Percentiles rank a stretch among this genome's conserved stretches.
phyloP scores from a whole-genome alignment of 2,329 filamentous ascomycete genomes.

The Sporothrix mexicana region DNA sequence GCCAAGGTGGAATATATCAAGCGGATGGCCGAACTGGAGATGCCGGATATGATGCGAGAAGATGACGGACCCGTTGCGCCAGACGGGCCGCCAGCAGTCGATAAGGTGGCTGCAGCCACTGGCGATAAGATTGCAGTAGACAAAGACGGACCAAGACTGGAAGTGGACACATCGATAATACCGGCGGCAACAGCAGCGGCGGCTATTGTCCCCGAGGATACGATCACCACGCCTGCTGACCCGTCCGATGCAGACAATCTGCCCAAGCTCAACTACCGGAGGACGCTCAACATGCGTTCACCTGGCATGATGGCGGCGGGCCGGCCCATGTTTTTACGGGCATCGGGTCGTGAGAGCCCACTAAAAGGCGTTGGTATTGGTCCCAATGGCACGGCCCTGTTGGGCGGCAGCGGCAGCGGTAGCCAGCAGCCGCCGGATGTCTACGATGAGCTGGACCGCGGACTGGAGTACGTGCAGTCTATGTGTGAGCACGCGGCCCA shows the following conservation, averaged over 20 bases:
- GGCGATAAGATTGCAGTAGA: background rate
- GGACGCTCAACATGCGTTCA: slow-evolving; percentile 48
- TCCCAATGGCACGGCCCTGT: background rate
- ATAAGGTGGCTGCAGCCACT: background rate
- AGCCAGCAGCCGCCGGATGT: slow-evolving; percentile 51
- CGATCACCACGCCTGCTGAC: background rate
- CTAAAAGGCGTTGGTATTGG: background rate
- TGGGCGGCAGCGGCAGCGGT: slow-evolving; percentile 26
- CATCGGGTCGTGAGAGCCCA: slow-evolving; percentile 33
- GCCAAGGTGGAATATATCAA: slow-evolving; percentile 72
- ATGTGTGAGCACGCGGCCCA: slow-evolving; percentile 87
- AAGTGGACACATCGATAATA: background rate
- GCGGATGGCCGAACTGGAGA: slow-evolving; percentile 63
- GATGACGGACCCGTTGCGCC: slow-evolving; percentile 32
- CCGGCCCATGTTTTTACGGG: slow-evolving; percentile 41
- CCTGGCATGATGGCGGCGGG: slow-evolving; percentile 41
- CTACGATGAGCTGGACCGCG: slow-evolving; percentile 77
- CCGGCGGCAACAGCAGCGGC: background rate
- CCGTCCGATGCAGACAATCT: slow-evolving; percentile 40
- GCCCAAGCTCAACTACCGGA: slow-evolving; percentile 48
- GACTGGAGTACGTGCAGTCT: slow-evolving; percentile 77
- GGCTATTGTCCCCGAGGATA: background rate
- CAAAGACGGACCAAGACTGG: background rate
- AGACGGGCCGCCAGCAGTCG: slow-evolving; percentile 34
- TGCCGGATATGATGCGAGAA: slow-evolving; percentile 56